Base-by-base conservation (phyloP, 1,139 yeast species). In the Debaryomyces singareniensis region DNA sequence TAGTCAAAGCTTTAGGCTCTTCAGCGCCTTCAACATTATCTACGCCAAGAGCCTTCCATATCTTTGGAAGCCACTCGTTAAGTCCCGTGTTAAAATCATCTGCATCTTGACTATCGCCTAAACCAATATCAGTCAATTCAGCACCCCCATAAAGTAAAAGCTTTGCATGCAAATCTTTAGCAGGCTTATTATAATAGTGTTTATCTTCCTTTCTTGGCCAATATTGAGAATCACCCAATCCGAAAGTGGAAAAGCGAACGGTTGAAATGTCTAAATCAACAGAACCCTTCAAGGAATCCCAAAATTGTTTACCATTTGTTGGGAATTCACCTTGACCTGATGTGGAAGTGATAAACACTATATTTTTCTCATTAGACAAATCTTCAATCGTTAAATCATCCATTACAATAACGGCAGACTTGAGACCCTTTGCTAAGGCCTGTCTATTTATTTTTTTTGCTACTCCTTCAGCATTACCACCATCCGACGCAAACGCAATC, bases 301-400 rank as follows among this genome's bases (percentile, higher is more conserved):
- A 89, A 51, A 87, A 79, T 32, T 68, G 72, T 47, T 89, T 85
- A 58, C 96, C 97, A 53, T 87, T 91, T 44, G 86, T 91, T 27
- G 97, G 96, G 63, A 89, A 80, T 58, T 89, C 97, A 68, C 97
- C 97, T 68, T 89, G 97, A 40, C 97, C 97, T 5, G 96, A 89
- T 30, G 97, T 89, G 4, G 96, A 85, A 15, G 91, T 68, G 30
- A 89, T 68, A 44, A 89, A 81, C 12, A 85, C 78, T 37, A 89
- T 72, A 53, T 86, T 85, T 38, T 84, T 84, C 55, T 85, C 96
- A 29, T 74, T 69, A 21, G 86, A 76, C 37, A 89, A 67, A 42
- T 86, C 95, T 47, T 86, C 96, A 29, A 82, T 52, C 3, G 86
- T 72, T 37, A 81, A 60, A 44, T 87, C 96, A 55, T 89, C 96